phyloP scores from a whole-genome alignment of 2,329 filamentous ascomycete species.

The Fusarium circinatum region DNA sequence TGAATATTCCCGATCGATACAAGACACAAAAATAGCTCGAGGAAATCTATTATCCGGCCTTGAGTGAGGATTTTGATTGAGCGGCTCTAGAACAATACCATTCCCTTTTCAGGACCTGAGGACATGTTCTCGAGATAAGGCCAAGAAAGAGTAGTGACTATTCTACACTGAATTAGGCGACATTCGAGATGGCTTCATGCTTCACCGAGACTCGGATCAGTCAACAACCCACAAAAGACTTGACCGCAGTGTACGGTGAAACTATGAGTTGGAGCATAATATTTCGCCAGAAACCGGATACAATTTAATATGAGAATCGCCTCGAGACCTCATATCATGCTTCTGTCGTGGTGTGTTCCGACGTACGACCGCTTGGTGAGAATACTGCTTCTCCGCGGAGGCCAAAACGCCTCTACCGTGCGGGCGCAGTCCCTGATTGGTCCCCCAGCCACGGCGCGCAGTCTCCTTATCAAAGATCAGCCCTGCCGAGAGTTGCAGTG shows the following conservation, averaged over 20 bases:
- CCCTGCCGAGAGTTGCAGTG: slow-evolving; percentile 12
- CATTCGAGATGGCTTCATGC: slow-evolving; percentile 10
- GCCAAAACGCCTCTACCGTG: not conserved
- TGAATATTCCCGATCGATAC: slow-evolving; percentile 13
- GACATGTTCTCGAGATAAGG: not conserved
- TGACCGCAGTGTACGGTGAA: not conserved
- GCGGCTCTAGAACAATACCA: not conserved
- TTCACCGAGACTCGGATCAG: slow-evolving; percentile 17
- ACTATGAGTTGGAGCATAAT: not conserved
- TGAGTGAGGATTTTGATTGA: not conserved
- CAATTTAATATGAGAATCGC: slow-evolving; percentile 16
- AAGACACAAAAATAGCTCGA: slow-evolving; percentile 15
- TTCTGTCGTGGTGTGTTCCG: slow-evolving; percentile 28
- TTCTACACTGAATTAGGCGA: not conserved
- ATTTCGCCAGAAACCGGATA: slow-evolving; percentile 15
- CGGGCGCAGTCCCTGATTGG: slow-evolving; percentile 33
- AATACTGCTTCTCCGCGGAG: slow-evolving; percentile 39
- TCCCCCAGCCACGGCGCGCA: not conserved
- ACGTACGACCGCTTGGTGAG: slow-evolving; percentile 33
- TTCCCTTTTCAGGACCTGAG: not conserved
- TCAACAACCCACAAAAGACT: slow-evolving; percentile 17
- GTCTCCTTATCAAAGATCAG: slow-evolving; percentile 41
- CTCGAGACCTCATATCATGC: slow-evolving; percentile 23
- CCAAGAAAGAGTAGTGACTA: not conserved
- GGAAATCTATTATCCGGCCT: not conserved